Evolutionary conservation across 2,329 filamentous ascomycete species (phyloP).

Genomic region (Hymenoscyphus occultus): DNA sequence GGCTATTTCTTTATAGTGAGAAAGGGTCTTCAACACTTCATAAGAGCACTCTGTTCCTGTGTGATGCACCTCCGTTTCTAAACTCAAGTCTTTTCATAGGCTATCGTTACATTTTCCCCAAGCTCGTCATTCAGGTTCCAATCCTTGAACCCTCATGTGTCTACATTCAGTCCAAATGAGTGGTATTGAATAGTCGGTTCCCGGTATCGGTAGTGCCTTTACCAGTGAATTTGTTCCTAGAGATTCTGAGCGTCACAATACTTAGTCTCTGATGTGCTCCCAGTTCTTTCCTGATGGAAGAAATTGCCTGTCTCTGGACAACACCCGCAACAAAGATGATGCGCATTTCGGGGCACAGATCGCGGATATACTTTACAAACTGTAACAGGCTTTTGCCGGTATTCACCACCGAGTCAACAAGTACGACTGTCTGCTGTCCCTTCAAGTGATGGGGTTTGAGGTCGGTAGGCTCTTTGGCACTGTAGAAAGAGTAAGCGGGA

Average conservation of each 20-base stretch:
- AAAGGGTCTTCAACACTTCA: too few species aligned
- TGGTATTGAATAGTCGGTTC: conserved; percentile 58
- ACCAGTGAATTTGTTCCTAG: conserved; percentile 55
- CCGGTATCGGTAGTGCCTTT: conserved; percentile 54
- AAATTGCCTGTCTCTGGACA: conserved; percentile 44
- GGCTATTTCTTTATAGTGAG: too few species aligned
- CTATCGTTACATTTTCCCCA: neutral
- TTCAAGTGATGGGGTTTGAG: conserved; percentile 44
- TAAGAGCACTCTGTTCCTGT: too few species aligned
- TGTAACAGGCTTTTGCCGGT: conserved; percentile 49
- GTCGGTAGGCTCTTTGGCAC: conserved; percentile 39
- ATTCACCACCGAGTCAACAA: conserved; percentile 63
- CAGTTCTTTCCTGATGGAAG: conserved; percentile 17
- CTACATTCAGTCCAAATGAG: conserved; percentile 36
- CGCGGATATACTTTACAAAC: conserved; percentile 48
- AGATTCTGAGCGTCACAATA: conserved; percentile 53
- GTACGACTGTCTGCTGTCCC: conserved; percentile 42
- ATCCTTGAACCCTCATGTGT: neutral
- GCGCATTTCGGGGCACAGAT: conserved; percentile 38
- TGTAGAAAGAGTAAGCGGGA: neutral
- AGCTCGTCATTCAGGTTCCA: neutral
- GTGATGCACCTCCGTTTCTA: too few species aligned
- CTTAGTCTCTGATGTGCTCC: conserved; percentile 33
- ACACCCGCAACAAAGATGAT: conserved; percentile 56
- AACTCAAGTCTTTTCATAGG: too few species aligned